These are phyloP conservation scores for Parmelia sp. DNA, from an alignment of 495 filamentous ascomycete species.

Conservation along the genomic window DNA sequence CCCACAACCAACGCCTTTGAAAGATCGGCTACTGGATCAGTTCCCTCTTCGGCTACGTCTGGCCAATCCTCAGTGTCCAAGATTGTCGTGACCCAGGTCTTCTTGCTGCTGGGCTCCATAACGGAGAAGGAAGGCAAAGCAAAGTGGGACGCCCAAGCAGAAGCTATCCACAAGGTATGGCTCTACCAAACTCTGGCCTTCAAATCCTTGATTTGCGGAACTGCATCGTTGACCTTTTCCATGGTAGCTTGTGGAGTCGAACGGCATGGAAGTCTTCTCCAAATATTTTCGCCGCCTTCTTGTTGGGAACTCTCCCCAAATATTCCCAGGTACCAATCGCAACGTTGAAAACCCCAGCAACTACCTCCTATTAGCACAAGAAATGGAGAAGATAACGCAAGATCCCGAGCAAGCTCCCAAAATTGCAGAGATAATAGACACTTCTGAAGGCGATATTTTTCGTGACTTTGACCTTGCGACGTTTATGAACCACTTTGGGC, in stretches of 20 bases:
- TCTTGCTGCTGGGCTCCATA: conserved; percentile 85
- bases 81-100: conserved; percentile 91
- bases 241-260: conserved; percentile 74
- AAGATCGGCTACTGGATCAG: conserved; percentile 37
- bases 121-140: conserved; percentile 83
- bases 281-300: conserved; percentile 89
- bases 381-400: conserved; percentile 76
- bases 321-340: conserved; percentile 70
- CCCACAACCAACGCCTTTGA: conserved; percentile 52
- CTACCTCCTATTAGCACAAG: conserved; percentile 70
- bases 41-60: conserved; percentile 29
- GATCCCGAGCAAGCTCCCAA: conserved; percentile 77
- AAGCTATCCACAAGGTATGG: conserved; percentile 83
- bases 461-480: conserved; percentile 87
- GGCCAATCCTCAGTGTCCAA: conserved; percentile 57
- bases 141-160: conserved; percentile 90
- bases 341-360: conserved; percentile 66
- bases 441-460: conserved; percentile 80
- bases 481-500: conserved; percentile 89
- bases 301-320: conserved; percentile 73
- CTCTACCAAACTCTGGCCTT: not conserved
- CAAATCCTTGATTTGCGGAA: not conserved
- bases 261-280: conserved; percentile 94
- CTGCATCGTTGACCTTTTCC: conserved; percentile 12
- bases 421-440: conserved; percentile 88